Evolutionary conservation across 1,284 basidiomycete species (phyloP), one percentile per base, ranked within the genome.

Genomic region (Fomitopsis betulina): DNA sequence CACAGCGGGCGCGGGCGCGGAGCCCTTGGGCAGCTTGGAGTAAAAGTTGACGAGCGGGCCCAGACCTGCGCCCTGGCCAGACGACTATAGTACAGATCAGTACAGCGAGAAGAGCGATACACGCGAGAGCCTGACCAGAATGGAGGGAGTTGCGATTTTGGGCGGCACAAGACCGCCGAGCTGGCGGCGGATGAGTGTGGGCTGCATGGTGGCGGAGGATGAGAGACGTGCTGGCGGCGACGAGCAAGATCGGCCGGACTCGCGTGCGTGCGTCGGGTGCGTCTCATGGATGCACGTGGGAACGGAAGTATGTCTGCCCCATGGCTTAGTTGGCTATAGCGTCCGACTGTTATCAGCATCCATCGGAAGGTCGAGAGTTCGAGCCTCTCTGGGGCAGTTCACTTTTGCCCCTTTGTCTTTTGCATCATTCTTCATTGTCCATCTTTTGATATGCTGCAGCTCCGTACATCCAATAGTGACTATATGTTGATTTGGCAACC

Each of bases 31-130:
- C 53, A 98, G 83, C 73, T 91, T 93, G 65, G 92, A 94, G 83
- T 98, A 98, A 77, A 97, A 97, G 70, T 90, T 85, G 64, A 97
- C 93, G 70, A 97, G 89, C 40, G 87, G 85, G 59, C 85, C 81
- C 58, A 96, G 91, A 65, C 90, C 87, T 56, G 84, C 85, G 57
- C 89, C 91, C 59, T 86, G 83, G 63, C 93, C 94, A 61, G 65
- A 63, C 39, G 63, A 67, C 67, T 70, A 58, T 47, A 12, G 33
- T 10, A 23, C 21, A 58, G 32, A 35, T 25, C 21, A 25, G 42
- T 25, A 15, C 21, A 23, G 5, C 19, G 23, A 9, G 15, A 25
- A 25, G 21, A n/a, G 10, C 12, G 13, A 6, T n/a, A 15, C 12
- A 30, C 13, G 32, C 33, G n/a, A n/a, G 13, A 13, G 21, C 17